phyloP scores from a whole-genome alignment of 2,329 filamentous ascomycete species.

The Trichoderma atrobrunneum region DNA sequence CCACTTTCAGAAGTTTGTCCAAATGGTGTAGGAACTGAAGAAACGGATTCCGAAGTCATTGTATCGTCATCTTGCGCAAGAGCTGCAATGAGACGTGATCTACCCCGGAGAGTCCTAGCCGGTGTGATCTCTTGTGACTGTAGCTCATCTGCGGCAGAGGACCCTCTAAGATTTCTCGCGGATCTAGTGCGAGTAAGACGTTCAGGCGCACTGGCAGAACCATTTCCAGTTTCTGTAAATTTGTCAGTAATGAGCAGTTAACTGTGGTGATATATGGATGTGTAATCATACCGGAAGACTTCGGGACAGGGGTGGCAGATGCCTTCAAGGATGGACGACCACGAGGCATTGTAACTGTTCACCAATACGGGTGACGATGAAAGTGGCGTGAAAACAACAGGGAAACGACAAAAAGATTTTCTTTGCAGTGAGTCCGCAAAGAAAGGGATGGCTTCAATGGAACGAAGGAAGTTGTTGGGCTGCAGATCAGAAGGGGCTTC shows the following conservation, averaged over 20 bases:
- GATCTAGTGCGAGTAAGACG: slow-evolving; percentile 30
- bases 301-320: slow-evolving; percentile 21
- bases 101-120: slow-evolving; percentile 23
- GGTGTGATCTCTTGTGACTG: neutral
- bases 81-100: slow-evolving; percentile 24
- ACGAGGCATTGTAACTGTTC: slow-evolving; percentile 29
- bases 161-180: slow-evolving; percentile 21
- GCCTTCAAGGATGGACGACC: slow-evolving; percentile 29
- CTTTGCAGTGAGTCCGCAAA: neutral
- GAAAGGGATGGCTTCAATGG: neutral
- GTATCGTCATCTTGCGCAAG: slow-evolving; percentile 20
- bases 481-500: neutral
- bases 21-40: slow-evolving; percentile 32
- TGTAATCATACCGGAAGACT: slow-evolving; percentile 22
- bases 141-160: neutral
- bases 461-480: neutral
- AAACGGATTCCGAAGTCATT: slow-evolving; percentile 30
- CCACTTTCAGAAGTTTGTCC: slow-evolving; percentile 33
- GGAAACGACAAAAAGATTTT: neutral
- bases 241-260: neutral
- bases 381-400: neutral
- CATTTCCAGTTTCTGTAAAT: neutral
- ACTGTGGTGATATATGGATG: neutral
- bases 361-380: neutral
- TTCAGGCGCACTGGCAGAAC: neutral